Evolutionary conservation across 805 yeast genomes (phyloP).

Genomic region (Geotrichum ghanense): DNA sequence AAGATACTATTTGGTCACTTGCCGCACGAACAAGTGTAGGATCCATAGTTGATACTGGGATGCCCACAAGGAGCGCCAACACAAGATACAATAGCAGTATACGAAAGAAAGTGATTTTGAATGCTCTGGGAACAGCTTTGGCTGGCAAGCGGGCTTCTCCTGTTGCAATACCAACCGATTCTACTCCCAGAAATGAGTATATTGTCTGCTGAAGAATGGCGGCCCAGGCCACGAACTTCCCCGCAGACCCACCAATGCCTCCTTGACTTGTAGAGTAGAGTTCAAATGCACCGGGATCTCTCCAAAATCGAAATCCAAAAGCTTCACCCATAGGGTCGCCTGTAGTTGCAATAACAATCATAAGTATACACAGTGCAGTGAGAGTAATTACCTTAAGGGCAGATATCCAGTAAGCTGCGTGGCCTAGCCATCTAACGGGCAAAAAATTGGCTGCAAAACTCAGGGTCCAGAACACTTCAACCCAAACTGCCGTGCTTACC

Average conservation of each 20-base stretch:
- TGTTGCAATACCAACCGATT: constrained; percentile 58
- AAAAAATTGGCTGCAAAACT: constrained; percentile 33
- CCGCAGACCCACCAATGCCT: constrained; percentile 33
- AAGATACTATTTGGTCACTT: constrained; percentile 31
- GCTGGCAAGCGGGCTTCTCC: constrained; percentile 66
- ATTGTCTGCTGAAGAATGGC: constrained; percentile 55
- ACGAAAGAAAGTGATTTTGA: constrained; percentile 58
- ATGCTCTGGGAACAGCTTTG: constrained; percentile 58
- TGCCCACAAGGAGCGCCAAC: constrained; percentile 51
- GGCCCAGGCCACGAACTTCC: constrained; percentile 50
- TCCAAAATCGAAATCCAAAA: constrained; percentile 61
- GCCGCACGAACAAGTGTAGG: constrained; percentile 35
- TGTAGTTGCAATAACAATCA: constrained; percentile 55
- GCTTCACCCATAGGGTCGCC: constrained; percentile 71
- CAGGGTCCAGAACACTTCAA: constrained; percentile 36
- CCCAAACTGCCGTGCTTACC: constrained; percentile 38
- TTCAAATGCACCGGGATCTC: constrained; percentile 54
- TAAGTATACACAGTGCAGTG: constrained; percentile 52
- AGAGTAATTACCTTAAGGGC: constrained; percentile 53
- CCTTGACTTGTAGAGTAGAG: constrained; percentile 31
- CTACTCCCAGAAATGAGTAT: constrained; percentile 63
- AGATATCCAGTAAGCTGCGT: constrained; percentile 44
- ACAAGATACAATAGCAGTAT: constrained; percentile 51
- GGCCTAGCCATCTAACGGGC: constrained; percentile 37
- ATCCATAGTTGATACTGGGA: constrained; percentile 54